phyloP scores from a whole-genome alignment of 2,329 filamentous ascomycete genomes.

The Aspergillus sp. region DNA sequence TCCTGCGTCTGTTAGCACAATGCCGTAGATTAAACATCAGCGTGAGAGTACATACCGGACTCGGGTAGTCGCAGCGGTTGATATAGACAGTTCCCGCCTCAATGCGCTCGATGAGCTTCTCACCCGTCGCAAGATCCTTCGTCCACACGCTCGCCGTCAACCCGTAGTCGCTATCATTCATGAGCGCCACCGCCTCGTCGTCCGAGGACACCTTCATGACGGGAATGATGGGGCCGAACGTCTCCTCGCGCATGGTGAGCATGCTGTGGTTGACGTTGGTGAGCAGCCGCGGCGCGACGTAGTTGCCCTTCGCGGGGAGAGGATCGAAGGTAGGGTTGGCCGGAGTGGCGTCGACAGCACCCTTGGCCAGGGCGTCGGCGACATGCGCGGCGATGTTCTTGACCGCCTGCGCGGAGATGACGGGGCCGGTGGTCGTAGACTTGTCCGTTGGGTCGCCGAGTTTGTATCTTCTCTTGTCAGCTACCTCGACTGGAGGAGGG shows the following conservation, averaged over 20 bases:
- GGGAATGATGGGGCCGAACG: slow-evolving; percentile 85
- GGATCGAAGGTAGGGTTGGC: slow-evolving; percentile 70
- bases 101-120: slow-evolving; percentile 71
- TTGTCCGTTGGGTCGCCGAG: slow-evolving; percentile 72
- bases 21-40: not conserved
- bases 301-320: slow-evolving; percentile 73
- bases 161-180: slow-evolving; percentile 92
- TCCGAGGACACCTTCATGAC: slow-evolving; percentile 81
- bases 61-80: slow-evolving; percentile 86
- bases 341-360: slow-evolving; percentile 75
- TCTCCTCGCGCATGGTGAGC: slow-evolving; percentile 87
- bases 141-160: slow-evolving; percentile 93
- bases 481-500: not conserved
- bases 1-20: slow-evolving; percentile 52
- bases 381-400: slow-evolving; percentile 74
- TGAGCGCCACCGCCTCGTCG: slow-evolving; percentile 72
- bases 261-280: slow-evolving; percentile 75
- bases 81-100: slow-evolving; percentile 93
- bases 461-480: slow-evolving; percentile 21
- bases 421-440: slow-evolving; percentile 76
- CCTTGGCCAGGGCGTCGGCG: slow-evolving; percentile 75
- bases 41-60: slow-evolving; percentile 61
- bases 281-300: slow-evolving; percentile 76
- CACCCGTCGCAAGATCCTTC: slow-evolving; percentile 71
- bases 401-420: slow-evolving; percentile 74